These are phyloP conservation scores for Harringtonia lauricola DNA, from an alignment of 2,329 filamentous ascomycete species.

Conservation along the genomic window DNA sequence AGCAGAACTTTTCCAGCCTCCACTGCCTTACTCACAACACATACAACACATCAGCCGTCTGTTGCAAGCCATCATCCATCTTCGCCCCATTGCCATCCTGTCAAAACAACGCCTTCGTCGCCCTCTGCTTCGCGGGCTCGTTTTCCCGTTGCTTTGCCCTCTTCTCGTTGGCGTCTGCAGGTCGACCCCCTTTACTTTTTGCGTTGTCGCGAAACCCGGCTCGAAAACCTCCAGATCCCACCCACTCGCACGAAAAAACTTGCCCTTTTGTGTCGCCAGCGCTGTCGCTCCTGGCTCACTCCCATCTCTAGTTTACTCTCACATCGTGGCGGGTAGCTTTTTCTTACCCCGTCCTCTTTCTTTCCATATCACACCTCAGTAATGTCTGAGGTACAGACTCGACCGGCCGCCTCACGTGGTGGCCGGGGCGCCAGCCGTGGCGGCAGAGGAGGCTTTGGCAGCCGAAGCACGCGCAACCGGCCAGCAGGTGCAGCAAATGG, in stretches of 20 bases:
- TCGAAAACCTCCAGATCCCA: not conserved
- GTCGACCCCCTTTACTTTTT: not conserved
- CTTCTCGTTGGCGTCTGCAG: constrained; percentile 1
- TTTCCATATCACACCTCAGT: constrained; percentile 20
- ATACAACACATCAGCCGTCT: constrained; percentile 6
- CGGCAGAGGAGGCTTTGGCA: constrained; percentile 65
- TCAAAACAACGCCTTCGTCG: constrained; percentile 1
- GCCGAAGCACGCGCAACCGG: constrained; percentile 57
- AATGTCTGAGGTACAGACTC: constrained; percentile 92
- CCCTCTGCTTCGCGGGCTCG: constrained; percentile 4
- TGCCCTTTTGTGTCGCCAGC: not conserved
- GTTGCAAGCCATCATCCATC: constrained; percentile 7
- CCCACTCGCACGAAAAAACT: constrained; percentile 3
- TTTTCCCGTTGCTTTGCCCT: constrained; percentile 6
- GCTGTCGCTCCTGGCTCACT: not conserved
- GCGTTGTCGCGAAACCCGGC: not conserved
- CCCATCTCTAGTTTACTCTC: not conserved
- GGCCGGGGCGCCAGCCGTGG: constrained; percentile 75
- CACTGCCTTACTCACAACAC: constrained; percentile 7
- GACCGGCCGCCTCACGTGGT: constrained; percentile 74
- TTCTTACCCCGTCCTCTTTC: not conserved
- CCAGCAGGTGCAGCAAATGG: constrained; percentile 57
- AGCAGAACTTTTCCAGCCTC: constrained; percentile 10
- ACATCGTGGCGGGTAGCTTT: not conserved
- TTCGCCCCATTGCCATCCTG: constrained; percentile 4